Percentiles rank a stretch among this genome's conserved stretches.
phyloP scores from a whole-genome alignment of 805 yeast genomes.

The Ogataea corticis region DNA sequence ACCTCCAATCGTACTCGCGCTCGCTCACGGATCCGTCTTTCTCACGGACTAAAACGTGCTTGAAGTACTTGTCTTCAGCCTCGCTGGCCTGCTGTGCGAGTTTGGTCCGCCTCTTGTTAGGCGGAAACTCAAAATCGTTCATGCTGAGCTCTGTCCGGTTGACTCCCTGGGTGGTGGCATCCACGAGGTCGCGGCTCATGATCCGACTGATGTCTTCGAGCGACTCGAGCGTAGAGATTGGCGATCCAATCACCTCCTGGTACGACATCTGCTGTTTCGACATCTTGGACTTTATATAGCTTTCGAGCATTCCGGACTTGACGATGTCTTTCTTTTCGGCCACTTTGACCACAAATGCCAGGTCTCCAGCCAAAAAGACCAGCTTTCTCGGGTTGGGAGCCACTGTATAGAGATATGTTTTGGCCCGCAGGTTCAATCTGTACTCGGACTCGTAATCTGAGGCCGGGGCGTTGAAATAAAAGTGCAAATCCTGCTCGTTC shows the following conservation, averaged over 20 bases:
- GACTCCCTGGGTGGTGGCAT: conserved; percentile 24
- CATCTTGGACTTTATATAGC: conserved; percentile 34
- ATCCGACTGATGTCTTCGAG: conserved; percentile 29
- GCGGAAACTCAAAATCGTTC: conserved; percentile 29
- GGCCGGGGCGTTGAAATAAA: conserved; percentile 30
- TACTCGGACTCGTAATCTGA: conserved; percentile 38
- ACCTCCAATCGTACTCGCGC: conserved; percentile 65
- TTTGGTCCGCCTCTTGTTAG: conserved; percentile 30
- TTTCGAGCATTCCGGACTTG: conserved; percentile 37
- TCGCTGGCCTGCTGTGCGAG: conserved; percentile 35
- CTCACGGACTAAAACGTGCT: conserved; percentile 32
- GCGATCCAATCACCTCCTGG: conserved; percentile 33
- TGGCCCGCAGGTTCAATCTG: conserved; percentile 39
- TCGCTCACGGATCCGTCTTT: conserved; percentile 33
- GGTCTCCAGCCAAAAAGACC: conserved; percentile 42
- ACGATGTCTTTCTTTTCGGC: conserved; percentile 33
- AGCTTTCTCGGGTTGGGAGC: conserved; percentile 47
- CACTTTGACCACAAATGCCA: conserved; percentile 40
- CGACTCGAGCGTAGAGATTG: conserved; percentile 30
- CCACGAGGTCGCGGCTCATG: conserved; percentile 33
- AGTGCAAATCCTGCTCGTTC: conserved; percentile 23
- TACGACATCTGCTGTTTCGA: conserved; percentile 20
- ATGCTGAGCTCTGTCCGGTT: conserved; percentile 20
- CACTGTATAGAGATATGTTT: conserved; percentile 43
- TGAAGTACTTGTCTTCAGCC: conserved; percentile 34